Evolutionary conservation across 345 rosid genomes (phyloP), one percentile per base, ranked within the genome.

Genomic region (Diplotaxis tenuifolia): DNA sequence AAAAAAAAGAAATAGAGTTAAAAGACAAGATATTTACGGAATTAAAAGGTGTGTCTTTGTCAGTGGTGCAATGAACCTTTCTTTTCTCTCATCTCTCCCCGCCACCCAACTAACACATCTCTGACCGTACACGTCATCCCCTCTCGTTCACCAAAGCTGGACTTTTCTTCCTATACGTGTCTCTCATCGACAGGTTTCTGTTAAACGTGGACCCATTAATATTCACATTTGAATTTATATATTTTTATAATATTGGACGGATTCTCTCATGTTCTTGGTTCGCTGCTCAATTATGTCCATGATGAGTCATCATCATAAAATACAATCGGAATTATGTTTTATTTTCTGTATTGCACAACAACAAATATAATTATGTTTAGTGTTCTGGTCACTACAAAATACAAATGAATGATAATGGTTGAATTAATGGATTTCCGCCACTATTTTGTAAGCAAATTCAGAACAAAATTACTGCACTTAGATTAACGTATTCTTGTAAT

Each of bases 121-220:
- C 25, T 8, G 10, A 69, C 79, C 79, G 79, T 76, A 63, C 79
- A 76, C 79, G 79, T 76, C 65, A 76, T 66, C 70, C 57, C 31
- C 68, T 75, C 65, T 69, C 50, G 3, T 19, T 52, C 68, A 68
- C 68, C 63, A 25, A 60, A 61, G 52, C 14, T n/a, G 29, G 68
- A 60, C 68, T 75, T 74, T 50, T 74, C 71, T 74, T 40, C 42
- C 1, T 55, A 2, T 63, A 63, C 79, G 75, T 76, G 75, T 68
- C 79, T 2, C 3, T 55, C 53, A 69, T 69, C 71, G 23, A 62
- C 9, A 45, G 65, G 70, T 15, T 62, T 55, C 3, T 6, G 21
- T 0, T 60, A 9, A 18, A 1, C 5, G 40, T 36, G 79, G 79
- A 16, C 70, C 71, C 38, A 28, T 22, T 66, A 2, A 11, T 66